Evolutionary conservation across 163 green algal genomes (phyloP).

Genomic region (Scenedesmus sp.): DNA sequence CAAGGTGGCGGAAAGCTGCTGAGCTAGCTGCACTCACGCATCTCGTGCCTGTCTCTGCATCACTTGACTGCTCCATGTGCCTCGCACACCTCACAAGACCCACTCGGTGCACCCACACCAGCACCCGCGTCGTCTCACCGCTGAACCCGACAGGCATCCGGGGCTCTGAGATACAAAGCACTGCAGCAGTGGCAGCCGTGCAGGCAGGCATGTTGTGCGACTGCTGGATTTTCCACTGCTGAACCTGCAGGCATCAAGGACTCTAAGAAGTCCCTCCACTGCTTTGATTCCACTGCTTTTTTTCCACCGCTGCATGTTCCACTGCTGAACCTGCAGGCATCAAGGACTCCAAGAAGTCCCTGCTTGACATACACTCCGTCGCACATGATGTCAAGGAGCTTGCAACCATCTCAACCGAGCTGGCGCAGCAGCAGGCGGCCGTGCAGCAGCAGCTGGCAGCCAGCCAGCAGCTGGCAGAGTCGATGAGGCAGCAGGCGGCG

Average conservation of each 20-base stretch:
- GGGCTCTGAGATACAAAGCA: too few species aligned
- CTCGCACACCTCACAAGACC: too few species aligned
- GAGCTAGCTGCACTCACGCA: neutral
- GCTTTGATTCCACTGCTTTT: too few species aligned
- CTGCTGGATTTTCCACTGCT: neutral
- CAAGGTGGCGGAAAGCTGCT: neutral
- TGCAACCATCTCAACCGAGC: neutral
- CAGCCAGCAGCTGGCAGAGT: slow-evolving; percentile 24
- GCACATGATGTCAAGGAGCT: slow-evolving; percentile 25
- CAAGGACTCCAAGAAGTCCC: neutral
- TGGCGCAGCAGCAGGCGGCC: slow-evolving; percentile 13
- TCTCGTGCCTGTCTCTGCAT: neutral
- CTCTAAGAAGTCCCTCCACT: too few species aligned
- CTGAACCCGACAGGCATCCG: too few species aligned
- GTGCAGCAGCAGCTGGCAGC: slow-evolving; percentile 46
- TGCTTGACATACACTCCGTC: neutral
- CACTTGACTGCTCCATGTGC: too few species aligned
- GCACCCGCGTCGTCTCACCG: too few species aligned
- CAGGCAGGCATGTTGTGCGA: neutral
- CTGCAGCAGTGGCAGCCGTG: too few species aligned
- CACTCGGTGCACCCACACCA: too few species aligned
- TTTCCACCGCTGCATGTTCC: neutral
- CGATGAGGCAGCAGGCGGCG: slow-evolving; percentile 5
- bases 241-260: neutral
- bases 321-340: neutral